Base-by-base conservation (phyloP, 805 yeast genomes). In the Ogataea sp. region DNA sequence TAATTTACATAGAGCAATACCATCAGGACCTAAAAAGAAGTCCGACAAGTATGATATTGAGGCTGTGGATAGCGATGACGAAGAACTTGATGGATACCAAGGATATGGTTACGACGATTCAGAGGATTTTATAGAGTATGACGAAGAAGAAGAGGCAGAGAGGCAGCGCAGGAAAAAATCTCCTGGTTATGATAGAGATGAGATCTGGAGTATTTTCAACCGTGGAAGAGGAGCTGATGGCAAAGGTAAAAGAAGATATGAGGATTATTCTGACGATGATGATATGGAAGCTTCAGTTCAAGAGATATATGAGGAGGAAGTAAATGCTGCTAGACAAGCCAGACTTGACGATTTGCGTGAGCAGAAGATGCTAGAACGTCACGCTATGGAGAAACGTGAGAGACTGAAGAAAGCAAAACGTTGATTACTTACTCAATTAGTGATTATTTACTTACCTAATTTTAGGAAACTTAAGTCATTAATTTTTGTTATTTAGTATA, bases 231-330 rank as follows among this genome's bases (percentile, higher is more conserved):
- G n/a, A n/a, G n/a, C n/a, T n/a, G n/a, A 8, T n/a, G 14, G 14
- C 6, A 6, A 9, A 18, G 14, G 20, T 27, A 67, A 70, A 39
- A 65, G 86, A 34, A 49, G 64, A 1, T 59, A 67, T 32, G 70
- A 66, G 44, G 55, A 64, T 38, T 77, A 73, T 40, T 73, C 69
- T 39, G 70, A 73, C 7, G 73, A 72, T 25, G 79, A 71, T 42
- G 87, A 85, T 51, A 90, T 93, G 97, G 97, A 90, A 55, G 96
- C 96, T 3, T 82, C 93, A 1, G 97, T 96, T 21, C 80, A 80
- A 21, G 97, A 90, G 46, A 77, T 93, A 20, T 63, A 87, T 32
- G 84, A 76, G 41, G 98, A 90, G 52, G 98, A 90, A 59, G 73
- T 66, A 44, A 53, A 73, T 26, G 81, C 96, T 11, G 67, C 78